Percentiles rank a stretch among this genome's conserved stretches.
phyloP scores from a whole-genome alignment of 768 basidiomycete species.

The Hericium coralloides region DNA sequence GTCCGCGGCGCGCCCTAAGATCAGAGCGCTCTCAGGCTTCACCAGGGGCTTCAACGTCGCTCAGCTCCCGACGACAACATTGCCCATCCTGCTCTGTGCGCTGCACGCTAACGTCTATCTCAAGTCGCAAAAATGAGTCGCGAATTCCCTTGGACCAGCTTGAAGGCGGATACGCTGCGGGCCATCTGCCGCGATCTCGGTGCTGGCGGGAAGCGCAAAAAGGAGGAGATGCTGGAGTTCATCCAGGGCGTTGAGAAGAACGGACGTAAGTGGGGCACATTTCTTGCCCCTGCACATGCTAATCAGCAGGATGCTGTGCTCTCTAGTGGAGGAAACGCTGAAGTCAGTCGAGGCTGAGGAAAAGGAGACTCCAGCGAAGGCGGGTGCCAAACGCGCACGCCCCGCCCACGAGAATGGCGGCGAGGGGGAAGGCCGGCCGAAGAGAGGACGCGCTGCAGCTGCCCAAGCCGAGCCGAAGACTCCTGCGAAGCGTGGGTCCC shows the following conservation, averaged over 20 bases:
- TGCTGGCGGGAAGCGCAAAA: conserved; percentile 8
- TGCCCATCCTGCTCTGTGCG: no score
- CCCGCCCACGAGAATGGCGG: conserved; percentile 1
- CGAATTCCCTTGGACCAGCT: conserved; percentile 16
- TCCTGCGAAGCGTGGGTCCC: conserved; percentile 7
- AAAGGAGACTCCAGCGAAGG: neutral
- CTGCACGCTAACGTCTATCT: no score
- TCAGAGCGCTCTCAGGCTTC: neutral
- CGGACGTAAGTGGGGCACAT: conserved; percentile 13
- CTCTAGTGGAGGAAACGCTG: conserved; percentile 11
- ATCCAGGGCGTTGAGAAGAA: conserved; percentile 15
- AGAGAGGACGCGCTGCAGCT: neutral
- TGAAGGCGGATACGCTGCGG: conserved; percentile 18
- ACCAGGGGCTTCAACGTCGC: neutral
- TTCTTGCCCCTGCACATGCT: neutral
- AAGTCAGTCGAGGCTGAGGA: conserved; percentile 12
- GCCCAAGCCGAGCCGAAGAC: neutral
- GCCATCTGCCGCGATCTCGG: conserved; percentile 18
- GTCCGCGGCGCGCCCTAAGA: neutral
- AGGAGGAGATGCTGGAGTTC: conserved; percentile 16
- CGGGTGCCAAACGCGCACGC: conserved; percentile 7
- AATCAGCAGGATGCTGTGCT: neutral
- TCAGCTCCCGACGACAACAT: neutral
- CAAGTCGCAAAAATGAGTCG: no score
- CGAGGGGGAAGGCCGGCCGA: neutral